Conservation (phyloP, 164 flowering plant species). For the Cinnamomum micranthum region DNA sequence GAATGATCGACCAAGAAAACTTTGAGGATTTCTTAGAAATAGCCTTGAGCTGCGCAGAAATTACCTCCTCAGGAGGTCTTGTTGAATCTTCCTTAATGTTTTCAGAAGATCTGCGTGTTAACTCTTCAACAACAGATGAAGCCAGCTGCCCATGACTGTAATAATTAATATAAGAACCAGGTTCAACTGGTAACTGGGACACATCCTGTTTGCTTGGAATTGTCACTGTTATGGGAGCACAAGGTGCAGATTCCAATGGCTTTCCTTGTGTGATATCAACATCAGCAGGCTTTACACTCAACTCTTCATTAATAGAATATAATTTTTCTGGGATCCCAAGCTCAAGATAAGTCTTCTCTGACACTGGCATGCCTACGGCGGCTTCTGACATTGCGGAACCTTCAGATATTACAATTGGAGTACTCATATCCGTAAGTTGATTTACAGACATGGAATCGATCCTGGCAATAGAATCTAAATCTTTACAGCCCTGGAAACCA, state of each 20-base stretch:
- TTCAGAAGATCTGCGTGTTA: slow-evolving; percentile 43
- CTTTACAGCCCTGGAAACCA: slow-evolving; percentile 17
- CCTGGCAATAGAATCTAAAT: slow-evolving; percentile 14
- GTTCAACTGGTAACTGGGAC: slow-evolving; percentile 22
- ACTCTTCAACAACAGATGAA: slow-evolving; percentile 53
- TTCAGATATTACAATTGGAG: slow-evolving; percentile 33
- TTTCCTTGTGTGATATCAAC: slow-evolving; percentile 21
- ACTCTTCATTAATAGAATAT: slow-evolving; percentile 4
- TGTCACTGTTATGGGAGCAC: slow-evolving; percentile 9
- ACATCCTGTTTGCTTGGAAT: slow-evolving; percentile 18
- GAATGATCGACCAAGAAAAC: slow-evolving; percentile 57
- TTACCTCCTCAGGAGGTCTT: slow-evolving; percentile 51
- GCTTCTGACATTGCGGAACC: slow-evolving; percentile 35
- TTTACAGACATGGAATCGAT: slow-evolving; percentile 16
- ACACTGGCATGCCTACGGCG: slow-evolving; percentile 11
- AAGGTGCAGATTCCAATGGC: slow-evolving; percentile 12
- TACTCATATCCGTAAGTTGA: slow-evolving; percentile 20
- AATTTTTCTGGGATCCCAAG: slow-evolving; percentile 16
- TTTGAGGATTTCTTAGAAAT: slow-evolving; percentile 41
- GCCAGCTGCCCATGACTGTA: slow-evolving; percentile 69
- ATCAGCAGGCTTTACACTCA: slow-evolving; percentile 16
- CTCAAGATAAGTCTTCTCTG: slow-evolving; percentile 12
- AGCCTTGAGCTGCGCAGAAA: slow-evolving; percentile 53
- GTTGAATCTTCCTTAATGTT: slow-evolving; percentile 23
- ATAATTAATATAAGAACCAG: slow-evolving; percentile 45